Conservation (phyloP, 2,329 filamentous ascomycete genomes). For the Mollisiaceae sp. region DNA sequence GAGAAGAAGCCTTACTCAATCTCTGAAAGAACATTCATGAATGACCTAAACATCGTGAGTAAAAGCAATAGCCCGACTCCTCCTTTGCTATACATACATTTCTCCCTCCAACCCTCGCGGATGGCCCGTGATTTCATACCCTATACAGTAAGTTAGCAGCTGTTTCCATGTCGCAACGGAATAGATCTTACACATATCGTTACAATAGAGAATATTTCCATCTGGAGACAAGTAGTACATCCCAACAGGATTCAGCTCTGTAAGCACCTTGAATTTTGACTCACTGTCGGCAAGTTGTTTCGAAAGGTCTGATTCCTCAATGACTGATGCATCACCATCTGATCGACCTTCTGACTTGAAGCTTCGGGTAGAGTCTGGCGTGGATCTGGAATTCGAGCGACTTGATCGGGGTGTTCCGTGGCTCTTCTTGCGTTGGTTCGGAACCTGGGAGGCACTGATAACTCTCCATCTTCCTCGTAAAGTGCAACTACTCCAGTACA, state of each 20-base stretch:
- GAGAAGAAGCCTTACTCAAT: slow-evolving; percentile 3
- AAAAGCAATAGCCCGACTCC: background rate
- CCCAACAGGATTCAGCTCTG: slow-evolving; percentile 80
- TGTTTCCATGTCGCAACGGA: background rate
- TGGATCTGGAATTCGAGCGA: slow-evolving; percentile 24
- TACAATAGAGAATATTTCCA: slow-evolving; percentile 69
- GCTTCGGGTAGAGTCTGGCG: slow-evolving; percentile 9
- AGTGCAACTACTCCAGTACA: slow-evolving; percentile 74
- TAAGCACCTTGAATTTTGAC: slow-evolving; percentile 79
- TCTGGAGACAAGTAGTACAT: slow-evolving; percentile 68
- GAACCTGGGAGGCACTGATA: slow-evolving; percentile 49
- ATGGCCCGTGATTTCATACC: slow-evolving; percentile 59
- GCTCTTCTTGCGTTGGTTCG: slow-evolving; percentile 30
- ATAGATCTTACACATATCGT: slow-evolving; percentile 60
- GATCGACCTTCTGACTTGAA: slow-evolving; percentile 6
- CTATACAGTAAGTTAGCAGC: slow-evolving; percentile 9
- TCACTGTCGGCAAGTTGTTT: slow-evolving; percentile 60
- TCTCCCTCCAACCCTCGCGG: slow-evolving; percentile 44
- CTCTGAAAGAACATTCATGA: slow-evolving; percentile 47
- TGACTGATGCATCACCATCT: background rate
- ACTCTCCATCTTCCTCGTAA: slow-evolving; percentile 39
- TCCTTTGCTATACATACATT: slow-evolving; percentile 47
- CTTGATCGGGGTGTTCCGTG: slow-evolving; percentile 27
- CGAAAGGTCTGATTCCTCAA: slow-evolving; percentile 24
- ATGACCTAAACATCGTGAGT: slow-evolving; percentile 20